These are phyloP conservation scores for Drechslerella dactyloides DNA, from an alignment of 2,329 filamentous ascomycete genomes.

Conservation along the genomic window DNA sequence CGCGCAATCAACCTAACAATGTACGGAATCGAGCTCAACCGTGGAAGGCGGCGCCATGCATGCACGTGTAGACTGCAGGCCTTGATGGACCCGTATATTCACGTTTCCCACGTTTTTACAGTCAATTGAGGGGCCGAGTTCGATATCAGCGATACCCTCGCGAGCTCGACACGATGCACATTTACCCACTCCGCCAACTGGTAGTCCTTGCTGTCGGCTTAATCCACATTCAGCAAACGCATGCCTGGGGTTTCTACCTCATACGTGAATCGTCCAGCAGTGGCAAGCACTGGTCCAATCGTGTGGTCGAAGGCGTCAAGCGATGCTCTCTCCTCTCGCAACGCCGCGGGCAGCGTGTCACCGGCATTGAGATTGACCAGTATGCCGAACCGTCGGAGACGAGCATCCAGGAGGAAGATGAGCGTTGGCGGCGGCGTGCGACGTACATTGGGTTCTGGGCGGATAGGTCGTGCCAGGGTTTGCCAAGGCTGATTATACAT, in stretches of 20 bases:
- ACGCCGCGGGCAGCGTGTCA: background rate
- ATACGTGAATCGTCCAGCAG: background rate
- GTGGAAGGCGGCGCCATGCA: background rate
- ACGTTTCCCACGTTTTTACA: background rate
- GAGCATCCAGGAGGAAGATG: too few species aligned
- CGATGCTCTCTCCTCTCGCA: background rate
- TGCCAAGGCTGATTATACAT: conserved; percentile 21
- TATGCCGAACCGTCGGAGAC: background rate
- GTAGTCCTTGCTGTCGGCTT: background rate
- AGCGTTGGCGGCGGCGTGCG: conserved; percentile 5
- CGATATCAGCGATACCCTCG: background rate
- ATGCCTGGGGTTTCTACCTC: conserved; percentile 12
- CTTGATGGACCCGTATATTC: background rate
- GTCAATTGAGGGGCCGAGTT: background rate
- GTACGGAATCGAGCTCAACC: background rate
- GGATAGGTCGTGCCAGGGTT: conserved; percentile 2
- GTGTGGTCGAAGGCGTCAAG: background rate
- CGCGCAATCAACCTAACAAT: background rate
- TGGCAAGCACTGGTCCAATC: background rate
- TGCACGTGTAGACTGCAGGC: background rate
- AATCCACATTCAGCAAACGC: background rate
- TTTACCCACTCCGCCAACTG: background rate
- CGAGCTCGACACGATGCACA: background rate
- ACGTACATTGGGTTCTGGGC: conserved; percentile 34
- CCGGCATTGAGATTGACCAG: conserved; percentile 9